Evolutionary conservation across 768 basidiomycete genomes (phyloP), one percentile per base, ranked within the genome.

Genomic region (Phaeolepiota aurea): DNA sequence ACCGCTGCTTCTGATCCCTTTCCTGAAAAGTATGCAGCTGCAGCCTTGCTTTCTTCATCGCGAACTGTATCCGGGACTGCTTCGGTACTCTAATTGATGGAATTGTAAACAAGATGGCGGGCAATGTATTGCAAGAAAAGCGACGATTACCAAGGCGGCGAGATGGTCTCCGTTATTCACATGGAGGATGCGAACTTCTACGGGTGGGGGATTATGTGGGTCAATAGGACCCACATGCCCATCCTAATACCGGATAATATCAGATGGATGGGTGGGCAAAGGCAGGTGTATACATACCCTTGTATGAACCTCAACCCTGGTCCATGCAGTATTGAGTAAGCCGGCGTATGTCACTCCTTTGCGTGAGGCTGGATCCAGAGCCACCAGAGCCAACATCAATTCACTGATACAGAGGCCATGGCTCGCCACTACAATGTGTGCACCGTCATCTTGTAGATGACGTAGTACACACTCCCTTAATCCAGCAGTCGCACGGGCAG

Each of bases 321-420:
- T 77, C 85, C 84, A 87, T n/a, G 78, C 84, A 0, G 85, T 87
- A 50, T 87, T 87, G 45, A 64, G 30, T 38, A 87, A 56, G 2
- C 83, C 82, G 43, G 46, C 61, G 43, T 58, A 67, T 21, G 41
- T 59, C 20, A 50, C 53, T 20, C 61, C 65, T 5, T 56, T 53
- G 5, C 62, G 56, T 30, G 72, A 65, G 42, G 66, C 62, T 32
- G 71, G 74, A 51, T 75, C 73, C 33, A 73, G 47, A 32, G 61
- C 57, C 18, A 86, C 48, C 13, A 87, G 50, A 9, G 74, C 76
- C 12, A 68, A 58, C 11, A 86, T 56, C 12, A 84, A 49, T 54
- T 80, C 77, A 34, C 68, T 66, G 32, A 88, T 84, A 50, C 76
- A 85, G 41, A 85, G 48, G 1, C 87, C 84, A 55, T 88, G 87